These are phyloP conservation scores for Sphagnum magellanicum DNA, from an alignment of 228 moss, liverwort and hornwort species.

Conservation along the genomic window DNA sequence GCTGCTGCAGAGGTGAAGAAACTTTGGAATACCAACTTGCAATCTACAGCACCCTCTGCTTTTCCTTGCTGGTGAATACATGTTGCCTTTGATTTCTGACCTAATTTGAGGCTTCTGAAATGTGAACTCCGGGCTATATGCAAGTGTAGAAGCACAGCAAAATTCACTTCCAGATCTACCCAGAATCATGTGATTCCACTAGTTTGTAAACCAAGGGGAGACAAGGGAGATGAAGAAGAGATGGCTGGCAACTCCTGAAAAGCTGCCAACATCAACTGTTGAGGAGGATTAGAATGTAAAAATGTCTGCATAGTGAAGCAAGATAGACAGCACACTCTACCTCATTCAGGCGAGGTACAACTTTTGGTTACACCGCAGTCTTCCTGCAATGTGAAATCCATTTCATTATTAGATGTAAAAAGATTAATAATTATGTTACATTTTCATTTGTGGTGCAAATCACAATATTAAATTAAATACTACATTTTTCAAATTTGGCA, in stretches of 20 bases:
- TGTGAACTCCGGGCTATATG: slow-evolving; percentile 39
- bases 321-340: too few relatives aligned
- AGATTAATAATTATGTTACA: too few relatives aligned
- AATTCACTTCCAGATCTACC: slow-evolving; percentile 43
- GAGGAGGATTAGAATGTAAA: not conserved
- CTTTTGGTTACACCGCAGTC: too few relatives aligned
- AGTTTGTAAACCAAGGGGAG: slow-evolving; percentile 53
- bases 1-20: slow-evolving; percentile 51
- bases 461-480: not conserved
- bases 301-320: not conserved
- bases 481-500: not conserved
- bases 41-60: not conserved
- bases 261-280: slow-evolving; percentile 21
- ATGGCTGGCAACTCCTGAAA: slow-evolving; percentile 26
- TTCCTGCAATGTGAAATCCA: too few relatives aligned
- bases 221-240: slow-evolving; percentile 37
- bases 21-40: not conserved
- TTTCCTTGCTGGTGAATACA: not conserved
- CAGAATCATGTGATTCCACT: slow-evolving; percentile 56
- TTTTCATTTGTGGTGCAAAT: too few relatives aligned
- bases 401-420: too few relatives aligned
- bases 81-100: not conserved
- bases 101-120: not conserved
- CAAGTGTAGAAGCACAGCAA: slow-evolving; percentile 38
- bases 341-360: too few relatives aligned